Evolutionary conservation across 2,329 filamentous ascomycete genomes (phyloP), one percentile per base, ranked within the genome.

Genomic region (Fusarium compactum): DNA sequence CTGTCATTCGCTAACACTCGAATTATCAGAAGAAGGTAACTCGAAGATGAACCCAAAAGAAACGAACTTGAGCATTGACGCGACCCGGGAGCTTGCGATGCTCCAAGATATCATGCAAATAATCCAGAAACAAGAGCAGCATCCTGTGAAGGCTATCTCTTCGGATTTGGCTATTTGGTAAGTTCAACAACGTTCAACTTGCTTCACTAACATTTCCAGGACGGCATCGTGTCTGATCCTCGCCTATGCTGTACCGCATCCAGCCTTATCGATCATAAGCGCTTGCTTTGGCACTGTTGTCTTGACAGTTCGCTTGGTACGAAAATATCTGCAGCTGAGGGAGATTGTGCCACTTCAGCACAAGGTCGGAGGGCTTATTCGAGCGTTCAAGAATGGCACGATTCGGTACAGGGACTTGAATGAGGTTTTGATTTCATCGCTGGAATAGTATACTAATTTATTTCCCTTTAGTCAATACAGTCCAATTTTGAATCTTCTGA

Each of bases 321-420:
- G n/a, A 2, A 46, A 34, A 5, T 34, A 22, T 18, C 1, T 46
- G 4, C 45, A 46, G 3, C 0, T 3, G 30, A 41, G n/a, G 15
- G 44, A 46, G 4, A 18, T 46, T 7, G 29, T n/a, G 1, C 52
- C 62, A 2, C 0, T 50, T 4, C 32, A 38, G 38, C 45, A 65
- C 40, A 65, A 65, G 2, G 45, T 65, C 5, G 30, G 45, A 32
- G 52, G 62, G 5, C 7, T 65, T 12, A 18, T 51, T n/a, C 45
- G 60, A 0, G 60, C 60, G 14, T 65, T 59, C 27, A 65, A 65
- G 25, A 65, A 65, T 34, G 60, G 60, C 8, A 65, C 62, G 11
- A 65, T 65, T 7, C 20, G 45, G 9, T 41, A 58, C 3, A 46
- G 52, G 7, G 62, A 65, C 8, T 8, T 5, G 2, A 52, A 65